phyloP scores from a whole-genome alignment of 371 early-diverging fungal genomes.

The Actinomucor elegans region DNA sequence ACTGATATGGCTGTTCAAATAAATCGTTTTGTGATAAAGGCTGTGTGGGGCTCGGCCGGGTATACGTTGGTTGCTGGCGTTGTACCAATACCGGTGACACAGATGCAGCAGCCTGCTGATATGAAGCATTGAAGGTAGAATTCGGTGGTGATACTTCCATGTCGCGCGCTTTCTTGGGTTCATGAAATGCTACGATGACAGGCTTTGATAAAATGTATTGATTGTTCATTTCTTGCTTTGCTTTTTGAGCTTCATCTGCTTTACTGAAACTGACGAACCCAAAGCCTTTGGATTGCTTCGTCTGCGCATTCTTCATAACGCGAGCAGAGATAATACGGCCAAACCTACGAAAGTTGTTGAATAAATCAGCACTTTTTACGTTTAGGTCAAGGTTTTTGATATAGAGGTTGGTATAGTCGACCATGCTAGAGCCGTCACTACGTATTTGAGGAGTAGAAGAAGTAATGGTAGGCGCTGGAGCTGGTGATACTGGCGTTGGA shows the following conservation, averaged over 20 bases:
- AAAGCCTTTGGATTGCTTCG: constrained; percentile 48
- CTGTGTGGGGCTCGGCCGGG: not conserved
- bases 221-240: constrained; percentile 41
- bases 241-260: constrained; percentile 40
- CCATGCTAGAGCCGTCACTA: constrained; percentile 4
- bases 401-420: constrained; percentile 49
- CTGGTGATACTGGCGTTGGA: not conserved
- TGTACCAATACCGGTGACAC: constrained; percentile 3
- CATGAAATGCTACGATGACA: constrained; percentile 46
- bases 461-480: not conserved
- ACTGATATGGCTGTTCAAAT: not conserved
- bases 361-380: constrained; percentile 48
- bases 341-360: constrained; percentile 44
- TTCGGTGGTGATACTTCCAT: not conserved
- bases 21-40: not conserved
- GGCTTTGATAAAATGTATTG: constrained; percentile 36
- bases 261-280: constrained; percentile 50
- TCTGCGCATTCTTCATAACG: constrained; percentile 46
- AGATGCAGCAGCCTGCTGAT: not conserved
- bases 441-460: not conserved
- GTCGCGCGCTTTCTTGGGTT: constrained; percentile 42
- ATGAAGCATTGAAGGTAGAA: not conserved
- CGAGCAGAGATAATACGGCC: constrained; percentile 55
- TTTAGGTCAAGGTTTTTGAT: constrained; percentile 55
- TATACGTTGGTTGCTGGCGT: not conserved